Conservation (phyloP, 257 asterid species). For the Euphrasia confusa region DNA sequence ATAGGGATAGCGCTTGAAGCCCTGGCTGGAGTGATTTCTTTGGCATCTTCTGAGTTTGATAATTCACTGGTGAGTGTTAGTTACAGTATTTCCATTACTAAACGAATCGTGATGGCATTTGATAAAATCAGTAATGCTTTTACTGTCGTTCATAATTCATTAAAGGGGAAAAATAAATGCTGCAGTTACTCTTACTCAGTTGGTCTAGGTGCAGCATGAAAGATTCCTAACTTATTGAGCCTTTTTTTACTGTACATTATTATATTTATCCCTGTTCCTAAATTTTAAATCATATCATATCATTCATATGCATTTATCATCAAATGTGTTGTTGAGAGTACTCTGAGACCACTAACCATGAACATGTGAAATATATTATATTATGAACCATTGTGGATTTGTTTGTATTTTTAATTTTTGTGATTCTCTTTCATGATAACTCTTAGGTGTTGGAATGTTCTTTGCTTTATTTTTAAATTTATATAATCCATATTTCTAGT, state of each 20-base stretch:
- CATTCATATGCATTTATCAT: constrained; percentile 11
- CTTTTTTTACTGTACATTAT: constrained; percentile 5
- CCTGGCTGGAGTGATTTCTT: constrained; percentile 77
- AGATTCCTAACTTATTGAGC: not conserved
- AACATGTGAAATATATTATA: not conserved
- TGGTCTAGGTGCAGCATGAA: not conserved
- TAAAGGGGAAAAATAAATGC: no score
- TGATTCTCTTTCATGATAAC: constrained; percentile 11
- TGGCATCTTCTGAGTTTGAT: constrained; percentile 74
- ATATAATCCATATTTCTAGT: constrained; percentile 1
- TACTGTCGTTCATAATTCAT: not conserved
- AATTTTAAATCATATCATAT: not conserved
- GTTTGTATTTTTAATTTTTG: constrained; percentile 6
- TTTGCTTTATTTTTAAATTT: constrained; percentile 8
- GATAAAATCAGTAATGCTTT: not conserved
- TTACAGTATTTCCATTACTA: constrained; percentile 8
- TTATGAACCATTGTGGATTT: not conserved
- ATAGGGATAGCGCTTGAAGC: constrained; percentile 89
- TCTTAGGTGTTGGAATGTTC: not conserved
- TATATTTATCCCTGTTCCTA: constrained; percentile 18
- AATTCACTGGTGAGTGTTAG: constrained; percentile 55
- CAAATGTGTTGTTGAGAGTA: constrained; percentile 10
- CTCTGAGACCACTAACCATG: not conserved
- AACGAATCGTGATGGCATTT: no score
- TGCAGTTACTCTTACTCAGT: no score